Conservation (phyloP, 202 grass and related monocot genomes). For the Setaria viridis region DNA sequence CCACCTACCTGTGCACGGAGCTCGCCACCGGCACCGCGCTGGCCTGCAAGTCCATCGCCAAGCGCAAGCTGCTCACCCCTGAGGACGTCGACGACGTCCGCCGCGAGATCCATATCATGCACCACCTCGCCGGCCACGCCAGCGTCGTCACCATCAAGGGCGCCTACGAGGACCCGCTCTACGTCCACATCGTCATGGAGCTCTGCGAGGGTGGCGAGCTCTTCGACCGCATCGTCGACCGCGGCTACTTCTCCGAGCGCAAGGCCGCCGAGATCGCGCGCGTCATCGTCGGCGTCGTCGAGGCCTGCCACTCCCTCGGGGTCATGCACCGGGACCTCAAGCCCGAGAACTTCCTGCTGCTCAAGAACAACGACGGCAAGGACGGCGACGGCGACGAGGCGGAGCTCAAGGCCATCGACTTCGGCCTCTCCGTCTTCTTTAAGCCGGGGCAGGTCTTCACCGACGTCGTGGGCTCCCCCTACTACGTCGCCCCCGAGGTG, state of each 20-base stretch:
- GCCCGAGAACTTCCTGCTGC: constrained; percentile 78
- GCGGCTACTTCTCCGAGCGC: constrained; percentile 66
- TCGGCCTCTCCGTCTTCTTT: constrained; percentile 95
- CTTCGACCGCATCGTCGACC: constrained; percentile 87
- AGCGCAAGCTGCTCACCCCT: constrained; percentile 51
- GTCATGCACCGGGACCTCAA: constrained; percentile 91
- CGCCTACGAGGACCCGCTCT: constrained; percentile 62
- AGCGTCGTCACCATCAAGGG: constrained; percentile 64
- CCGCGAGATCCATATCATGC: constrained; percentile 67
- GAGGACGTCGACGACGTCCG: constrained; percentile 66
- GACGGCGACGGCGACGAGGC: constrained; percentile 40
- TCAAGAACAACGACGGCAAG: not conserved
- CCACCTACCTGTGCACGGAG: constrained; percentile 61
- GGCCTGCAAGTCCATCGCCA: constrained; percentile 70
- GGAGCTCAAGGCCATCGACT: constrained; percentile 89
- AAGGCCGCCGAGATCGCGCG: constrained; percentile 56
- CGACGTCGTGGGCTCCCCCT: constrained; percentile 89
- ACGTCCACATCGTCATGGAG: constrained; percentile 98
- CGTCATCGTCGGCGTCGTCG: constrained; percentile 57
- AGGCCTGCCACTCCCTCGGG: constrained; percentile 59
- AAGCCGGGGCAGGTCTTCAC: constrained; percentile 92
- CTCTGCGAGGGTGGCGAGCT: constrained; percentile 99
- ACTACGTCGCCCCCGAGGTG: constrained; percentile 94
- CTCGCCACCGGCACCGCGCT: not conserved
- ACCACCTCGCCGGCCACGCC: constrained; percentile 49